Evolutionary conservation across 768 basidiomycete genomes (phyloP), one percentile per base, ranked within the genome.

Genomic region (Tylopilus plumbeoviolaceoides): DNA sequence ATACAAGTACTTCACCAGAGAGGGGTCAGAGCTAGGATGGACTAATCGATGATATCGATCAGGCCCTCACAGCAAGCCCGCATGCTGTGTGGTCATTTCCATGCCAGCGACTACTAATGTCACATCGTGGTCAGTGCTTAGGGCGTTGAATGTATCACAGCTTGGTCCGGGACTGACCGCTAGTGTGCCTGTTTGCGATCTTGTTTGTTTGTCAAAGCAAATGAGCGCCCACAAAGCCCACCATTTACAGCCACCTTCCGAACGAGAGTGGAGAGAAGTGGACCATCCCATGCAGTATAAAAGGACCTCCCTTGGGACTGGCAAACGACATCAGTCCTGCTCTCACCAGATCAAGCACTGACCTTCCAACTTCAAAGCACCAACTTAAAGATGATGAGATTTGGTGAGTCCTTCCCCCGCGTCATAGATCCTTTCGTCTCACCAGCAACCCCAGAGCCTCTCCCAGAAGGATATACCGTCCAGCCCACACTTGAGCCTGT

Each of bases 401-500:
- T 9, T 5, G 15, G 55, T 50, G 18, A 33, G 55, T 49, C 17
- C 5, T 14, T 18, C n/a, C 20, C 33, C 21, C 18, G 12, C 11
- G 5, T 30, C 50, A 33, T 28, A 14, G 45, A 35, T 14, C 0
- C 20, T 1, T 17, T 35, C 17, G 14, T 44, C 58, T 60, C 54
- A 53, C 15, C 8, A 52, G 47, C 11, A 45, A 31, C 38, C n/a
- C 27, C 28, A 20, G 14, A 15, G 8, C 2, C 50, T 10, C 1
- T 25, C 11, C 5, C 38, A 8, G 44, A 11, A 30, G 30, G 30
- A 8, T 30, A 5, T 7, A 6, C 55, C 5, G 56, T 59, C 21
- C 50, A 44, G 6, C 28, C 38, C 0, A 43, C 48, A 23, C 63
- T 67, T 33, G 49, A 53, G 2, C 55, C 62, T 1, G 54, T 70